Evolutionary conservation across 2,329 filamentous ascomycete genomes (phyloP).

Genomic region (Trichoderma koningiopsis): DNA sequence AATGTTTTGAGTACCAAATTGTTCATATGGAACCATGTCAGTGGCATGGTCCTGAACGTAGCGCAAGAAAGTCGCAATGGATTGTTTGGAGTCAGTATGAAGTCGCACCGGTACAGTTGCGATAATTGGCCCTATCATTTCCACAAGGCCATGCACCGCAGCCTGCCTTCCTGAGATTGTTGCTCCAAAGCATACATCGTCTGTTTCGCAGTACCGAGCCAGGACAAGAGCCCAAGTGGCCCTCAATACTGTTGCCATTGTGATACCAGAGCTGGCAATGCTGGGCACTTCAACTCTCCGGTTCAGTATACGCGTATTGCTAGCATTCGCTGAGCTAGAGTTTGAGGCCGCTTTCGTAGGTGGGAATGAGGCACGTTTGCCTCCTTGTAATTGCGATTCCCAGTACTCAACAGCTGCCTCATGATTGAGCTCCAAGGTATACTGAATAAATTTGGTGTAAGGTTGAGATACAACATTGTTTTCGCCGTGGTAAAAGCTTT

Average conservation of each 20-base stretch:
- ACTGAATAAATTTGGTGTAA: slow-evolving; percentile 15
- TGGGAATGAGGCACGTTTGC: slow-evolving; percentile 9
- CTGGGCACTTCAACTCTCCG: neutral
- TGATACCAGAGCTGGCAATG: neutral
- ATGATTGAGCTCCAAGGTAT: slow-evolving; percentile 6
- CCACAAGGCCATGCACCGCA: slow-evolving; percentile 4
- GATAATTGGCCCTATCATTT: slow-evolving; percentile 8
- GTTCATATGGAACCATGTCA: slow-evolving; percentile 15
- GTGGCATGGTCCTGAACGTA: slow-evolving; percentile 15
- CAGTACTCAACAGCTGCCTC: slow-evolving; percentile 13
- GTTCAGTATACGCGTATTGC: neutral
- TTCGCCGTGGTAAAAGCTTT: neutral
- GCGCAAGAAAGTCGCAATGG: neutral
- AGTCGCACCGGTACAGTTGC: slow-evolving; percentile 23
- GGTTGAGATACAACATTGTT: neutral
- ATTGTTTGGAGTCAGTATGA: neutral
- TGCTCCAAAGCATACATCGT: slow-evolving; percentile 18
- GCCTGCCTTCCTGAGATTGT: slow-evolving; percentile 15
- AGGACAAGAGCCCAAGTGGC: slow-evolving; percentile 16
- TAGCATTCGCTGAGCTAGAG: slow-evolving; percentile 2
- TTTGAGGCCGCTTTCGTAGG: neutral
- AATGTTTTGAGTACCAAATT: slow-evolving; percentile 13
- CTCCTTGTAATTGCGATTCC: neutral
- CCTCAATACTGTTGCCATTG: slow-evolving; percentile 17
- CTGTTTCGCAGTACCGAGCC: slow-evolving; percentile 7